Evolutionary conservation across 2,329 filamentous ascomycete genomes (phyloP).

Genomic region (Hirsutella minnesotensis): DNA sequence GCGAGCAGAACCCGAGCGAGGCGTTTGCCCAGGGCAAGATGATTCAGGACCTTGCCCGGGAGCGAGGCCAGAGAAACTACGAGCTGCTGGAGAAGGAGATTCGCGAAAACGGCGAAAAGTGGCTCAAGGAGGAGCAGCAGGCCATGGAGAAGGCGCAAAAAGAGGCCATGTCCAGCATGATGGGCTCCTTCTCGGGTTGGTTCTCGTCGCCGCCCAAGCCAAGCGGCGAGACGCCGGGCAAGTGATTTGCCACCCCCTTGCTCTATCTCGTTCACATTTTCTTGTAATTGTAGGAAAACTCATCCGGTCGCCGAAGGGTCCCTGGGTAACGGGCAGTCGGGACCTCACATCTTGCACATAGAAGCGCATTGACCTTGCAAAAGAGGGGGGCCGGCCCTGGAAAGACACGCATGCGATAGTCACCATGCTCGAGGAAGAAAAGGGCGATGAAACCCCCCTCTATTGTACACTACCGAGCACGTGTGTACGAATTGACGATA

Average conservation of each 20-base stretch:
- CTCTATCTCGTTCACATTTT: neutral
- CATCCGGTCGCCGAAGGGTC: neutral
- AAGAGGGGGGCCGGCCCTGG: too few species aligned
- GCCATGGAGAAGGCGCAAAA: slow-evolving; percentile 82
- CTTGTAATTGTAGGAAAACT: neutral
- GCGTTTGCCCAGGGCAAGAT: slow-evolving; percentile 90
- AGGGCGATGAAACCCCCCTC: slow-evolving; percentile 5
- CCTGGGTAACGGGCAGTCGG: neutral
- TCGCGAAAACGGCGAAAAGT: slow-evolving; percentile 84
- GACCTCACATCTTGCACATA: neutral
- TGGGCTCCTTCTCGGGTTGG: slow-evolving; percentile 48
- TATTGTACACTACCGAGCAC: slow-evolving; percentile 2
- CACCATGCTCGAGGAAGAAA: slow-evolving; percentile 2
- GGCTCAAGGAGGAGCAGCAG: slow-evolving; percentile 86
- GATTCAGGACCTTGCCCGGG: slow-evolving; percentile 86
- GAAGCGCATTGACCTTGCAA: neutral
- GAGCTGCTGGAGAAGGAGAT: slow-evolving; percentile 84
- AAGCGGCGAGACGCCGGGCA: slow-evolving; percentile 1
- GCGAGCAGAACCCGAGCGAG: slow-evolving; percentile 60
- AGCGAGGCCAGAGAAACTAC: slow-evolving; percentile 84
- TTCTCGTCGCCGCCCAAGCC: slow-evolving; percentile 11
- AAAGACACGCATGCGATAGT: too few species aligned
- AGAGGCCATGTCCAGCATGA: slow-evolving; percentile 87
- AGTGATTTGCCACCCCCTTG: neutral
- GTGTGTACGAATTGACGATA: slow-evolving; percentile 7